These are phyloP conservation scores for Ceratobasidium theobromae DNA, from an alignment of 1,284 basidiomycete genomes.

Conservation along the genomic window DNA sequence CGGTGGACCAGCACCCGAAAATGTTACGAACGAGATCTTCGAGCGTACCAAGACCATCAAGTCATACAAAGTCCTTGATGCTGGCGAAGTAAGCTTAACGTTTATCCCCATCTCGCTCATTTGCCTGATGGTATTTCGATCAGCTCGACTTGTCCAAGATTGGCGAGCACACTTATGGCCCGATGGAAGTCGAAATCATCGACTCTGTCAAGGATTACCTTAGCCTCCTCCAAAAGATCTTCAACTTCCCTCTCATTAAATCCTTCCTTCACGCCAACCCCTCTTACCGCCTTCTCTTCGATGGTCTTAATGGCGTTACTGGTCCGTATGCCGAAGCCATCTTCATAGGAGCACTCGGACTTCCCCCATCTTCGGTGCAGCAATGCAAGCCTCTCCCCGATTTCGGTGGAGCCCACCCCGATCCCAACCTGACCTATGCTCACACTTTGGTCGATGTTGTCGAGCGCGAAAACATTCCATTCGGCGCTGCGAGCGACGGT, in stretches of 20 bases:
- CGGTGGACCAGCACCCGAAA: conserved; percentile 95
- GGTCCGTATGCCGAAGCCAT: conserved; percentile 94
- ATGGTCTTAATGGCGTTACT: conserved; percentile 95
- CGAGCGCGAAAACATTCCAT: conserved; percentile 82
- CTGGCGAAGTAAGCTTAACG: conserved; percentile 60
- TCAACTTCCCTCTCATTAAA: conserved; percentile 93
- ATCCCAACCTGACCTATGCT: conserved; percentile 98
- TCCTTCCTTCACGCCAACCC: conserved; percentile 75
- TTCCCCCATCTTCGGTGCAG: conserved; percentile 81
- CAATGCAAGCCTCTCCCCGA: conserved; percentile 90
- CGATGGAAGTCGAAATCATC: conserved; percentile 85
- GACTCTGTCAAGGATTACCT: conserved; percentile 94
- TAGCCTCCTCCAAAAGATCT: conserved; percentile 81
- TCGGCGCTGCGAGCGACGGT: conserved; percentile 96
- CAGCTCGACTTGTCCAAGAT: conserved; percentile 85
- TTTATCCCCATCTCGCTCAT: neutral
- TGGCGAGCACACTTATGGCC: conserved; percentile 79
- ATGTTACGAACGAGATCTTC: conserved; percentile 91
- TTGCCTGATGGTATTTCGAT: conserved; percentile 1
- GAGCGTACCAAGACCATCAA: conserved; percentile 86
- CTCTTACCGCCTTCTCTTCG: conserved; percentile 87
- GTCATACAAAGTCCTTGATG: conserved; percentile 84
- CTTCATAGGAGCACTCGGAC: conserved; percentile 81
- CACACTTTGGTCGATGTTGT: conserved; percentile 92
- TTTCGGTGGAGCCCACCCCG: conserved; percentile 97